Conservation (phyloP, 2,329 filamentous ascomycete genomes). For the Fusarium palustre region DNA sequence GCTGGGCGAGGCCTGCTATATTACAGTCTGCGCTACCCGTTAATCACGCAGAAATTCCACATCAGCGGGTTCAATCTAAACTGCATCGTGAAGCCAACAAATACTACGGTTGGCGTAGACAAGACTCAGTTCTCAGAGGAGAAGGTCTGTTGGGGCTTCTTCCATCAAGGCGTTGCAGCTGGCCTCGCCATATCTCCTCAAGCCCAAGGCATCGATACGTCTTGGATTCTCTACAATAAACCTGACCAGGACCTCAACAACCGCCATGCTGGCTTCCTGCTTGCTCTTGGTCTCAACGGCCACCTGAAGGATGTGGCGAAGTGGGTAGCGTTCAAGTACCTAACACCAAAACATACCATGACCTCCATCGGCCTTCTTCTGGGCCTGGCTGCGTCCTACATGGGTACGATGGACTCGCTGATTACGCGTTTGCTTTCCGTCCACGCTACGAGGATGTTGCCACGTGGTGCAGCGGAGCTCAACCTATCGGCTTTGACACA, state of each 20-base stretch:
- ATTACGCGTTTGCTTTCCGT: slow-evolving; percentile 94
- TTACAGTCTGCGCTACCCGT: slow-evolving; percentile 86
- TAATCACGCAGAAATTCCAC: slow-evolving; percentile 91
- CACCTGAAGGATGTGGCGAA: slow-evolving; percentile 95
- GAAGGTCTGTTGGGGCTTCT: slow-evolving; percentile 98
- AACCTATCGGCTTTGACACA: slow-evolving; percentile 94
- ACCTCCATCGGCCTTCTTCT: slow-evolving; percentile 96
- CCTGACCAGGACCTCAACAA: slow-evolving; percentile 88
- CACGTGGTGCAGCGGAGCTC: slow-evolving; percentile 89
- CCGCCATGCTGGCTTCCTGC: slow-evolving; percentile 92
- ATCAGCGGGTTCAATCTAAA: slow-evolving; percentile 92
- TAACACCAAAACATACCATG: slow-evolving; percentile 99
- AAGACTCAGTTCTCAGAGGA: slow-evolving; percentile 90
- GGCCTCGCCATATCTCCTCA: slow-evolving; percentile 90
- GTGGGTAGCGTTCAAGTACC: slow-evolving; percentile 98
- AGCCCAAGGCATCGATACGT: slow-evolving; percentile 95
- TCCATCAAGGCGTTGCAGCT: slow-evolving; percentile 94
- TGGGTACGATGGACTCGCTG: slow-evolving; percentile 96
- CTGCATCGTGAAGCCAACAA: slow-evolving; percentile 90
- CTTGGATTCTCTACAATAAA: slow-evolving; percentile 99
- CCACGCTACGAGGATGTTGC: slow-evolving; percentile 94
- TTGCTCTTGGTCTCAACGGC: slow-evolving; percentile 92
- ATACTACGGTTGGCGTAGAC: slow-evolving; percentile 93
- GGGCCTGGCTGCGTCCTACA: slow-evolving; percentile 90
- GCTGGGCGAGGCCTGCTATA: slow-evolving; percentile 88